phyloP scores from a whole-genome alignment of 139 green algal species.

The Spirogloea muscicola region DNA sequence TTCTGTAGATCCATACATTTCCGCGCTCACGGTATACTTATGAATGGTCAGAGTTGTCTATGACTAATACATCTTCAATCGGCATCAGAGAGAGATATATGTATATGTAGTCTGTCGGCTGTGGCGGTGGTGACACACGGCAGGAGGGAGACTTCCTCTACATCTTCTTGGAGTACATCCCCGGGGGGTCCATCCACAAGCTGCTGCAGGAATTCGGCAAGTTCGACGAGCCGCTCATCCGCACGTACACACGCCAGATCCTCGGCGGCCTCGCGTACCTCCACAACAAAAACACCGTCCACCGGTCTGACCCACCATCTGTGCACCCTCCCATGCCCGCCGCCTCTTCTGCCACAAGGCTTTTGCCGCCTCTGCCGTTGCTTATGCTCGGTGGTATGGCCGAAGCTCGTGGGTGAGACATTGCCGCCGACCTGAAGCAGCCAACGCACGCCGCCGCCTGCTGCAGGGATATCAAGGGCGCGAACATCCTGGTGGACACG shows the following conservation, averaged over 20 bases:
- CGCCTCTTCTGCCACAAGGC: neutral
- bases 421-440: neutral
- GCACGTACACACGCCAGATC: conserved; percentile 62
- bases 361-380: neutral
- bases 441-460: neutral
- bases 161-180: conserved; percentile 57
- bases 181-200: conserved; percentile 47
- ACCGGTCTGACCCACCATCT: conserved; percentile 28
- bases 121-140: too few species aligned
- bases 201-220: conserved; percentile 43
- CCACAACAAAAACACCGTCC: conserved; percentile 44
- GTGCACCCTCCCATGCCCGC: too few species aligned
- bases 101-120: too few species aligned
- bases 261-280: conserved; percentile 53
- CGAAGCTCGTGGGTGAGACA: neutral
- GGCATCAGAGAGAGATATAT: too few species aligned
- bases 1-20: too few species aligned
- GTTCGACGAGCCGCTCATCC: conserved; percentile 54
- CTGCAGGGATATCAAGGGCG: conserved; percentile 54
- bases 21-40: too few species aligned
- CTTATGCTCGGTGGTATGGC: neutral
- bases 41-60: too few species aligned
- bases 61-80: too few species aligned
- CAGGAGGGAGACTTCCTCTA: conserved; percentile 39
- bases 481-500: conserved; percentile 60